Evolutionary conservation across 805 yeast genomes (phyloP).

Genomic region (Wickerhamomyces chambardii): DNA sequence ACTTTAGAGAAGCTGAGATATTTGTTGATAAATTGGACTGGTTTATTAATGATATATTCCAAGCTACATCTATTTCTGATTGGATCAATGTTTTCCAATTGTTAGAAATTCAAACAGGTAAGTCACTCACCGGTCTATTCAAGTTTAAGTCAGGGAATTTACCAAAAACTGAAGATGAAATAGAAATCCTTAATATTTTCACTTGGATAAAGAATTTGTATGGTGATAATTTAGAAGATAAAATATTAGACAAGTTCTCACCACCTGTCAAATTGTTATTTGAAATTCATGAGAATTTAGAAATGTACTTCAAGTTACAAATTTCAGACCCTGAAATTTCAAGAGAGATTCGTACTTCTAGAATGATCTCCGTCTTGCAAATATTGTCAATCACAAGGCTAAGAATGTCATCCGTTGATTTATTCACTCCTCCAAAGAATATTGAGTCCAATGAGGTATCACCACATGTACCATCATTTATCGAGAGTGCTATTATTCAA

Average conservation of each 20-base stretch:
- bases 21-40: conserved; percentile 60
- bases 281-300: conserved; percentile 58
- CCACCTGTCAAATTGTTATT: conserved; percentile 56
- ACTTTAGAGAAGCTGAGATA: conserved; percentile 41
- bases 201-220: conserved; percentile 56
- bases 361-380: conserved; percentile 61
- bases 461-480: conserved; percentile 68
- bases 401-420: conserved; percentile 51
- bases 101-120: conserved; percentile 60
- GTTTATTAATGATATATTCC: conserved; percentile 47
- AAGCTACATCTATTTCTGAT: conserved; percentile 51
- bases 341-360: conserved; percentile 48
- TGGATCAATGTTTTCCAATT: conserved; percentile 75
- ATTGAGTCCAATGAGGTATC: too few relatives aligned
- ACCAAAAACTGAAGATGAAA: conserved; percentile 31
- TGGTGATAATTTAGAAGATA: conserved; percentile 31
- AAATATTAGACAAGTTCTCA: conserved; percentile 48
- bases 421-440: conserved; percentile 31
- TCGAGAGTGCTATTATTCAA: conserved; percentile 70
- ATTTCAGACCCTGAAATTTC: conserved; percentile 54
- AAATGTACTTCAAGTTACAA: conserved; percentile 53
- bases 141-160: conserved; percentile 29
- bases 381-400: conserved; percentile 56
- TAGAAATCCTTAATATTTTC: conserved; percentile 61
- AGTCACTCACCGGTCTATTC: conserved; percentile 47